Base-by-base conservation (phyloP, 2,329 filamentous ascomycete genomes). In the Botrytis tulipae region DNA sequence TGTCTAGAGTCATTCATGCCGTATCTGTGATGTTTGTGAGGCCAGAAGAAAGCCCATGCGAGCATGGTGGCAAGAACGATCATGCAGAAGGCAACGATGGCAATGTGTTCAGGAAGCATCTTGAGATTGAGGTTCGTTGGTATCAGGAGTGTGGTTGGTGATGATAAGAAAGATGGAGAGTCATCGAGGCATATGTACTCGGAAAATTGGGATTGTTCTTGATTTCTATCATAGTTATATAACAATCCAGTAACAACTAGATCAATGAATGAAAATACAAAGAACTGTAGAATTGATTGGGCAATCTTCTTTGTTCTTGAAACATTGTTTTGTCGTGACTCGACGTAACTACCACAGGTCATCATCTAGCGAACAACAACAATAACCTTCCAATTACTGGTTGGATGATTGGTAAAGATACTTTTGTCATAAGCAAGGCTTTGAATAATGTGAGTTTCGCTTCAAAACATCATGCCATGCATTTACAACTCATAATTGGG, bases 401-500 rank as follows among this genome's bases (percentile, higher is more conserved):
- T 18, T 35, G 40, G 18, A 32, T 42, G 35, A 18, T 40, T 44
- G 42, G 14, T 37, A 62, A n/a, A 29, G n/a, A n/a, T 48, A 0
- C 42, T 48, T 29, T 40, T 7, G 40, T 48, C 29, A 29, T 62
- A 57, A 62, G 4, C 42, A 35, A 61, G 57, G 12, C 20, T 32
- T 37, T n/a, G 4, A 12, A 25, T n/a, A n/a, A 61, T 18, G 35
- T 12, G 20, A 37, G 29, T 9, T 29, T 5, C 20, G n/a, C 9
- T 9, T 61, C 66, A 20, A 46, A 9, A n/a, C 44, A 37, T 5
- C 37, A 44, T 60, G 68, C 10, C 20, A 70, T 70, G 57, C 68
- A 70, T 61, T 37, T 57, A 70, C 68, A 70, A 65, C 70, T 65
- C 44, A 65, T 70, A 65, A 65, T 42, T 42, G 57, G 51, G 57